A percentile compares a stretch with the other conserved stretches of the same genome.
phyloP scores from a whole-genome alignment of 2,329 filamentous ascomycete genomes.

The Fusarium cicatricum region DNA sequence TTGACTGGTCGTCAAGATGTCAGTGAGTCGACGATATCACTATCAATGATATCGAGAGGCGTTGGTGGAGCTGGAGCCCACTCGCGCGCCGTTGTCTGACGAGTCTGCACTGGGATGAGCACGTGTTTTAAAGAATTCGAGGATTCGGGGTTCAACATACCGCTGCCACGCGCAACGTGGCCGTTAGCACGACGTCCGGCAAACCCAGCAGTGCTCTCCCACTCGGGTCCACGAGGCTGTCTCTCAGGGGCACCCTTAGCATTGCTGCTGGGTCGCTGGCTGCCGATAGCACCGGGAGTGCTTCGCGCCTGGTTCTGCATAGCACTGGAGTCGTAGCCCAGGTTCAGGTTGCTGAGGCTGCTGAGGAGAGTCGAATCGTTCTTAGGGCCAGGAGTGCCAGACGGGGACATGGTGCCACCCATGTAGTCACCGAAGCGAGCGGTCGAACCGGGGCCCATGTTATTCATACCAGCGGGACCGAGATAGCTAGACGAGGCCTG shows the following conservation, averaged over 20 bases:
- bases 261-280: conserved; percentile 62
- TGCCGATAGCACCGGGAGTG: conserved; percentile 70
- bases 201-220: conserved; percentile 65
- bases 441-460: conserved; percentile 53
- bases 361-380: conserved; percentile 54
- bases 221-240: conserved; percentile 71
- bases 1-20: conserved; percentile 11
- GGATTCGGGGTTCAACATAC: conserved; percentile 49
- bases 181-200: conserved; percentile 65
- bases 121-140: neutral
- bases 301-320: conserved; percentile 52
- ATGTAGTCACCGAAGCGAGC: conserved; percentile 59
- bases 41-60: conserved; percentile 50
- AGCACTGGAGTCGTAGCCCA: conserved; percentile 60
- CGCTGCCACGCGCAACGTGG: conserved; percentile 68
- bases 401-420: conserved; percentile 47
- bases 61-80: conserved; percentile 47
- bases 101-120: conserved; percentile 47
- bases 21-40: conserved; percentile 2
- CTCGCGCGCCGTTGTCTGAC: conserved; percentile 53
- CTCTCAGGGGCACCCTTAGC: conserved; percentile 62
- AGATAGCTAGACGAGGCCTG: conserved; percentile 83
- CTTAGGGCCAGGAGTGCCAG: conserved; percentile 51
- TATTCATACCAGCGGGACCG: conserved; percentile 59
- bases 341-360: conserved; percentile 59